Conservation (phyloP, 2,329 filamentous ascomycete species). For the Trichoderma hamatum region DNA sequence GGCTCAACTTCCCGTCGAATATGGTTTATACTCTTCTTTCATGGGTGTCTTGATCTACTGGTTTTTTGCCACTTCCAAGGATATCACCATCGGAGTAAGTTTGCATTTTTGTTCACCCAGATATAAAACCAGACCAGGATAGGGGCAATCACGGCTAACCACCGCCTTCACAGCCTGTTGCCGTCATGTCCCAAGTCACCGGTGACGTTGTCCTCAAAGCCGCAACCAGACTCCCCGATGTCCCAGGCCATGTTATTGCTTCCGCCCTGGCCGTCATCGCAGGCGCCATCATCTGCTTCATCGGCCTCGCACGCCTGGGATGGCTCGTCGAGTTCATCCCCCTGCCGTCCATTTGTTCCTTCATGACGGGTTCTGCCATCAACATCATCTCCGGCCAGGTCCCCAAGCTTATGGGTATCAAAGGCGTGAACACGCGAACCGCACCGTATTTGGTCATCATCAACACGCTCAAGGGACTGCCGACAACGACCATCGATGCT, state of each 20-base stretch:
- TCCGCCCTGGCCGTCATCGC: conserved; percentile 53
- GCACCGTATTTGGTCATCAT: conserved; percentile 55
- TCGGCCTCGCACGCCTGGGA: conserved; percentile 55
- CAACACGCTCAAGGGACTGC: conserved; percentile 52
- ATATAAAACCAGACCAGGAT: neutral
- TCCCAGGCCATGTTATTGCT: conserved; percentile 49
- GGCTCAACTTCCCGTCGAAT: conserved; percentile 52
- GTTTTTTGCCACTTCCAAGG: conserved; percentile 96
- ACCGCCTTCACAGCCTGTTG: conserved; percentile 49
- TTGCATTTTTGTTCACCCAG: neutral
- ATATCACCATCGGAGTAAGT: conserved; percentile 81
- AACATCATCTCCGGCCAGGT: conserved; percentile 56
- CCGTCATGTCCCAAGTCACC: conserved; percentile 57
- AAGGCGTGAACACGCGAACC: conserved; percentile 52
- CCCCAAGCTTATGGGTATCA: conserved; percentile 55
- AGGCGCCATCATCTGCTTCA: conserved; percentile 52
- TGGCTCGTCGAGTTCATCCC: conserved; percentile 60
- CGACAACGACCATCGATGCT: conserved; percentile 64
- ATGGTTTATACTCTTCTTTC: conserved; percentile 73
- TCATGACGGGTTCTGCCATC: conserved; percentile 58
- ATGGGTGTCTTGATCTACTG: conserved; percentile 95
- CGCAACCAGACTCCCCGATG: conserved; percentile 43
- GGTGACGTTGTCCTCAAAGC: conserved; percentile 51
- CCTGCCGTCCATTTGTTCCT: conserved; percentile 55
- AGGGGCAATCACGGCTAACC: neutral